Evolutionary conservation across 163 green algal species (phyloP).

Genomic region (Scenedesmus sp.): DNA sequence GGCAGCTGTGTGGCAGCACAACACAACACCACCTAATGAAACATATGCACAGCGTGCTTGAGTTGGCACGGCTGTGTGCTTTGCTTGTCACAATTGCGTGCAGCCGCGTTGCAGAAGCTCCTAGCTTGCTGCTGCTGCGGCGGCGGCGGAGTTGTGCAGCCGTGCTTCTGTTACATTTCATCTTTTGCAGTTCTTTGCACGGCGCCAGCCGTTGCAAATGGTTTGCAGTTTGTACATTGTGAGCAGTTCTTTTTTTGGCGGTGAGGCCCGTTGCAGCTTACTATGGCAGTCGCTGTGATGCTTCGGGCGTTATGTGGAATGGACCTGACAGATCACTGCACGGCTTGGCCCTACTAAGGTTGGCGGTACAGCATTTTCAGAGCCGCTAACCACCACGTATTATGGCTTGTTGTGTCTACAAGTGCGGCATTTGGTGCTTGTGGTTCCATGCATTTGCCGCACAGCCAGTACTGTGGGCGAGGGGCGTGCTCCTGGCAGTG

Average conservation of each 20-base stretch:
- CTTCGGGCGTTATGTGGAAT: neutral
- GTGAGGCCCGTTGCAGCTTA: neutral
- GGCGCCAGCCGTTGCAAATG: neutral
- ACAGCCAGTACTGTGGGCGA: neutral
- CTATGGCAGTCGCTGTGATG: neutral
- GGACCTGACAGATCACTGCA: neutral
- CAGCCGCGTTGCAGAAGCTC: neutral
- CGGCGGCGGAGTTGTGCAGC: neutral
- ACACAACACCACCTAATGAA: neutral
- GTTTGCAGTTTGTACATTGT: neutral
- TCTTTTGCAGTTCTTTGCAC: neutral
- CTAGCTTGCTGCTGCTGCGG: neutral
- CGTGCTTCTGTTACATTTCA: neutral
- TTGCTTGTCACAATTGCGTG: neutral
- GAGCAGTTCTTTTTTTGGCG: neutral
- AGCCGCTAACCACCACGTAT: neutral
- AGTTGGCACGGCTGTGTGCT: neutral
- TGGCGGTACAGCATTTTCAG: neutral
- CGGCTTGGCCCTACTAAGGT: neutral
- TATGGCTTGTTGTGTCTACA: neutral
- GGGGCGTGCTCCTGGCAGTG: neutral
- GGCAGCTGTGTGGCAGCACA: neutral
- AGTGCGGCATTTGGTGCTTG: neutral
- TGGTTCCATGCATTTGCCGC: neutral
- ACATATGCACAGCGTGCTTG: neutral